Evolutionary conservation across 352 stramenopile genomes (phyloP), one percentile per base, ranked within the genome.

Genomic region (Phytophthora pseudosyringae): DNA sequence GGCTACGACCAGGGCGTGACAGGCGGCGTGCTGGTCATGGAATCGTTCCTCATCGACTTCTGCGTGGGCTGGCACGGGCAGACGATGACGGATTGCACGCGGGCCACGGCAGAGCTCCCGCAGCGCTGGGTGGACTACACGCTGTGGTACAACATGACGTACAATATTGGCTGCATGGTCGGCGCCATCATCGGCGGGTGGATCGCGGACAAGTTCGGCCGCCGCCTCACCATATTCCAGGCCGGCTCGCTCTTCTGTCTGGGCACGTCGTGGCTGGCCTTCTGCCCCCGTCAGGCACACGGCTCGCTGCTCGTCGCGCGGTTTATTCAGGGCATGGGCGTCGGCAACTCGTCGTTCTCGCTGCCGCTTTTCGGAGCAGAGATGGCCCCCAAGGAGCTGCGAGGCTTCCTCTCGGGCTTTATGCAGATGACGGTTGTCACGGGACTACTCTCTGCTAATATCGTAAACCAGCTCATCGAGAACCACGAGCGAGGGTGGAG

Each of bases 371-470:
- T 80, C 44, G 79, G 80, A 47, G 77, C 80, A 5, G 80, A 89
- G 59, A 85, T 86, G 75, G 72, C 75, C 4, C 80, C 78, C 31
- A 87, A 88, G 63, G 78, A 89, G 41, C 60, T 89, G 25, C 75
- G 80, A 12, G 80, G 80, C 10, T 78, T 89, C 31, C 69, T 89
- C 18, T 81, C 76, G 29, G 80, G 80, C 18, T 89, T 87, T 39
- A 88, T 86, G 77, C 78, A 87, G 54, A 84, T 87, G 78, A 81
- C 75, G 10, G 62, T 86, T 48, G 73, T 80, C 39, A 86, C 76
- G 7, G 76, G 79, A 12, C 50, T 86, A 4, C 57, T 84, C 9
- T 61, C 64, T 18, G 73, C 76, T 25, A 85, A 82, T 59, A 69
- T 75, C 41, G 61, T 80, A 4, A 84, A 81, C 62, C 52, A 75